Conservation (phyloP, 495 filamentous ascomycete species). For the Xylaria cubensis region DNA sequence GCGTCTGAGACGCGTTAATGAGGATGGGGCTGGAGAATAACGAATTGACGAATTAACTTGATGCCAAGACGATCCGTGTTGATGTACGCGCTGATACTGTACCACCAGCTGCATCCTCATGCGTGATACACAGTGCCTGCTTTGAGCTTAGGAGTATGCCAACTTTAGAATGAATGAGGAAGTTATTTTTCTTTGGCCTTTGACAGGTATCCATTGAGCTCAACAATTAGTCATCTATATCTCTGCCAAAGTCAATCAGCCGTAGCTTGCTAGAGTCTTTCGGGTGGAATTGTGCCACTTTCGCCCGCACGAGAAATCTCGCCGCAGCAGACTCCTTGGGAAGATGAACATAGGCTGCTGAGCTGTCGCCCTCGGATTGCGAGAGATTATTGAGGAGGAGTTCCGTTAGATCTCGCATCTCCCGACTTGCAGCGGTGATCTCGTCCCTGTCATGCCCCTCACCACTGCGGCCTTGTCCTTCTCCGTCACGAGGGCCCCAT, state of each 20-base stretch:
- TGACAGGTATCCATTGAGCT: not conserved
- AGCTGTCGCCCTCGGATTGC: constrained; percentile 62
- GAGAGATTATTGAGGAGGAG: constrained; percentile 65
- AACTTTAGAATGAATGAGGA: not conserved
- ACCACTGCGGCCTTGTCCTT: constrained; percentile 33
- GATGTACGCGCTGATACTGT: not conserved
- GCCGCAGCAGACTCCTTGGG: constrained; percentile 79
- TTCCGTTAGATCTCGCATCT: constrained; percentile 72
- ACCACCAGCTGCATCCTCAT: not conserved
- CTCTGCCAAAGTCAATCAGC: constrained; percentile 83
- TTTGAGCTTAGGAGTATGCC: not conserved
- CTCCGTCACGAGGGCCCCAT: constrained; percentile 54
- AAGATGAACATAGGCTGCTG: constrained; percentile 70
- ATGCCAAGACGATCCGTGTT: constrained; percentile 6
- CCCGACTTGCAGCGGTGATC: constrained; percentile 66
- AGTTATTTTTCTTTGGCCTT: not conserved
- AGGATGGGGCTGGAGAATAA: constrained; percentile 7
- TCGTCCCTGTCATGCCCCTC: constrained; percentile 51
- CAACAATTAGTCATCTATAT: constrained; percentile 66
- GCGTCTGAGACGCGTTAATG: constrained; percentile 43
- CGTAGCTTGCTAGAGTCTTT: constrained; percentile 77
- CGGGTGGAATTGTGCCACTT: constrained; percentile 86
- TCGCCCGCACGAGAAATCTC: constrained; percentile 82
- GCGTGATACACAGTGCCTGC: not conserved
- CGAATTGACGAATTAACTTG: constrained; percentile 28